Conservation (phyloP, 139 green algal genomes). For the Mesotaenium endlicherianum region DNA sequence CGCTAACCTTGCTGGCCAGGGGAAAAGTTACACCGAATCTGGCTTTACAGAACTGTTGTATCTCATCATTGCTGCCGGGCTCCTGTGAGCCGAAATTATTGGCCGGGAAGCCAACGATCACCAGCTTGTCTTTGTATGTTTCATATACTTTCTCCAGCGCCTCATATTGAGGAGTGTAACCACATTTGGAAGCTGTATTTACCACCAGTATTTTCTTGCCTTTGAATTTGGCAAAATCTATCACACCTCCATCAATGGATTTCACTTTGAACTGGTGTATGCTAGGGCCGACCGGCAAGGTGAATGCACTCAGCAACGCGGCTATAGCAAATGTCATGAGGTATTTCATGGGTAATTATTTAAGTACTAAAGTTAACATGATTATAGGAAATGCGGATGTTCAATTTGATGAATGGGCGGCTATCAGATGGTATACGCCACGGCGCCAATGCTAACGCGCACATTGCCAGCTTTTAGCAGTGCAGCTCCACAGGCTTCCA, state of each 20-base stretch:
- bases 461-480: no score
- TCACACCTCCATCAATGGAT: background rate
- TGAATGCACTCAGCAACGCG: no score
- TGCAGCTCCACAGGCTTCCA: no score
- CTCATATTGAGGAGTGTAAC: background rate
- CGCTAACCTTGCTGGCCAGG: background rate
- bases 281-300: no score
- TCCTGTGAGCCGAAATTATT: conserved; percentile 16
- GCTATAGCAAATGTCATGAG: no score
- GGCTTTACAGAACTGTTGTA: background rate
- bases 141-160: conserved; percentile 7
- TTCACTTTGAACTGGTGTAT: background rate
- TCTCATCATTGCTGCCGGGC: background rate
- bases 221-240: background rate
- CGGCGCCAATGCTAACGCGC: no score
- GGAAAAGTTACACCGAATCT: conserved; percentile 5
- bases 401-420: no score
- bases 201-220: conserved; percentile 3
- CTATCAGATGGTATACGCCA: no score
- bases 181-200: conserved; percentile 10
- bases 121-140: conserved; percentile 5
- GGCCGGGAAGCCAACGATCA: background rate
- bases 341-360: no score
- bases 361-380: no score
- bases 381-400: no score